Conservation (phyloP, 2,329 filamentous ascomycete species). For the Epichloe festucae region DNA sequence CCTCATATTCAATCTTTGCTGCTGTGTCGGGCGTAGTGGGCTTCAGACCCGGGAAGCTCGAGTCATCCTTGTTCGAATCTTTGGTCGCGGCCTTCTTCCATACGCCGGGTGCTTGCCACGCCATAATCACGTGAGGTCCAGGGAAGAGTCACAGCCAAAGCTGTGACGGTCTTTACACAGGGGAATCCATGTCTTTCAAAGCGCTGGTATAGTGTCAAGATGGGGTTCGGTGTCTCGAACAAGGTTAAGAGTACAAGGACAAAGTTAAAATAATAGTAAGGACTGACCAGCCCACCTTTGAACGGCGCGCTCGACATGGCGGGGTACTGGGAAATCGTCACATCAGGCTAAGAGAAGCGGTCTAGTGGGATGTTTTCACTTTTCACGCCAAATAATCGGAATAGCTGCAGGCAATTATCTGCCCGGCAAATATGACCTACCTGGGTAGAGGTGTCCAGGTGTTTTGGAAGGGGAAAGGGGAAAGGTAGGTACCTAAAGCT, state of each 20-base stretch:
- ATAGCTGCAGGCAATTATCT: too few relatives aligned
- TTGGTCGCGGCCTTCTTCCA: conserved; percentile 35
- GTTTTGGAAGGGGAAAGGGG: too few relatives aligned
- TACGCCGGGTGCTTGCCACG: conserved; percentile 34
- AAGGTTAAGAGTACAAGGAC: neutral
- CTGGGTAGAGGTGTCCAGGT: too few relatives aligned
- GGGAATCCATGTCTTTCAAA: conserved; percentile 27
- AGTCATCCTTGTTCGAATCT: conserved; percentile 29
- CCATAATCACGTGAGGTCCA: conserved; percentile 30
- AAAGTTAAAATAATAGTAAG: neutral
- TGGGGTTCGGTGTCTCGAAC: neutral
- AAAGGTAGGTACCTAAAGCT: too few relatives aligned
- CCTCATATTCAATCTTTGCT: conserved; percentile 55
- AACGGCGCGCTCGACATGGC: neutral
- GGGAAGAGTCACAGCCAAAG: conserved; percentile 38
- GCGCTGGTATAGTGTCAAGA: neutral
- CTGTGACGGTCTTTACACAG: conserved; percentile 32
- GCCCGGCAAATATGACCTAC: too few relatives aligned
- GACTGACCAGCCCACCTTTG: neutral
- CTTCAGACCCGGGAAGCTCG: conserved; percentile 39
- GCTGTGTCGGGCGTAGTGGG: conserved; percentile 27
- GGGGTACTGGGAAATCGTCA: neutral
- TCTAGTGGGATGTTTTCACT: too few relatives aligned
- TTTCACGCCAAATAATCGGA: too few relatives aligned
- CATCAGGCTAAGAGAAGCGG: too few relatives aligned